Conservation (phyloP, 108 stramenopile species). For the Skeletonema potamos region DNA sequence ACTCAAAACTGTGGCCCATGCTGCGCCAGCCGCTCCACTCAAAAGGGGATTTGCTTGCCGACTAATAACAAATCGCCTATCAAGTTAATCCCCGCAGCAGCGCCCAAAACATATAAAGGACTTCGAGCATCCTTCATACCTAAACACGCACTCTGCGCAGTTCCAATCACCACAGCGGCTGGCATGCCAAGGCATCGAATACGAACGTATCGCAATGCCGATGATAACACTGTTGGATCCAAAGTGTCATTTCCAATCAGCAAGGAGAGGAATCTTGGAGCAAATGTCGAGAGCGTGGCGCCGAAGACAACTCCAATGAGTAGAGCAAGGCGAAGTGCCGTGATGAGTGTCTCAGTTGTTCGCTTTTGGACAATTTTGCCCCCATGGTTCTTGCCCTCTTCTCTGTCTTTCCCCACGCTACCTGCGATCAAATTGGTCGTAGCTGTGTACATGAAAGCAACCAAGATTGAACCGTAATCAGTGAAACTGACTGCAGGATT, state of each 20-base stretch:
- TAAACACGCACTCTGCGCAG: conserved; percentile 70
- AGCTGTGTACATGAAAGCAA: conserved; percentile 82
- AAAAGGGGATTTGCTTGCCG: conserved; percentile 51
- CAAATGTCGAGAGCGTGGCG: conserved; percentile 50
- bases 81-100: conserved; percentile 81
- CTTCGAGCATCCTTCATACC: conserved; percentile 72
- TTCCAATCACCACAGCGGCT: conserved; percentile 77
- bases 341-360: conserved; percentile 56
- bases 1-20: conserved; percentile 89
- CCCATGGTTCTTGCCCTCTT: conserved; percentile 6
- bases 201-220: conserved; percentile 80
- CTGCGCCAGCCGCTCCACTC: conserved; percentile 85
- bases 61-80: conserved; percentile 77
- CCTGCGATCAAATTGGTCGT: conserved; percentile 81
- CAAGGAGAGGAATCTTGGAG: conserved; percentile 41
- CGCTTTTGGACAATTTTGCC: conserved; percentile 32
- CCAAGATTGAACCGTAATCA: conserved; percentile 56
- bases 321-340: conserved; percentile 66
- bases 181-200: conserved; percentile 87
- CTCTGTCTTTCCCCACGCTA: conserved; percentile 56
- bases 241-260: conserved; percentile 76
- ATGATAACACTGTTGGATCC: conserved; percentile 62
- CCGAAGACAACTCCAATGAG: conserved; percentile 70
- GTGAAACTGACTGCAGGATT: conserved; percentile 82
- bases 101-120: conserved; percentile 73